These are phyloP conservation scores for Rhodamnia argentea DNA, from an alignment of 345 rosid genomes.

Conservation along the genomic window DNA sequence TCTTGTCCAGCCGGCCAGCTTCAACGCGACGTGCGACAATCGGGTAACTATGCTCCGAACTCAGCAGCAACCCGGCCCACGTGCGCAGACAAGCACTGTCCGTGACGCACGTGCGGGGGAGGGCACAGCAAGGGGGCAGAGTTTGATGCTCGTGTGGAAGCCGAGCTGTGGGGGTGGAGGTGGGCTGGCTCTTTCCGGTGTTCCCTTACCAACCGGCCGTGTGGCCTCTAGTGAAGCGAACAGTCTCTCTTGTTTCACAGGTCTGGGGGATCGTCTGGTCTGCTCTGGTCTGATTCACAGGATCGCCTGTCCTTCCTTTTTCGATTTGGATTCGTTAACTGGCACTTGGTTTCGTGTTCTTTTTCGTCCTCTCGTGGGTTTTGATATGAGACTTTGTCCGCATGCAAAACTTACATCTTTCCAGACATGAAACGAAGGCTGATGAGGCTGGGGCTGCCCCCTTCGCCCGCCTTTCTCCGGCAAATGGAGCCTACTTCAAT, in stretches of 20 bases:
- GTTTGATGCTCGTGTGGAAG: constrained; percentile 1
- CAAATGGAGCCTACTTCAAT: not conserved
- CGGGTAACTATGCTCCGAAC: not conserved
- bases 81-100: not conserved
- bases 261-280: not conserved
- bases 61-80: not conserved
- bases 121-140: not conserved
- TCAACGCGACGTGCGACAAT: not conserved
- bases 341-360: not conserved
- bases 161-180: not conserved
- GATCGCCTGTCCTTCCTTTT: not conserved
- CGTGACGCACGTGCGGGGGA: not conserved
- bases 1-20: not conserved
- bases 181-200: constrained; percentile 7
- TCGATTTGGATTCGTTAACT: not conserved
- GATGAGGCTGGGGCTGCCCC: not conserved
- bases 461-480: constrained; percentile 3
- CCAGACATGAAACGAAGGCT: not conserved
- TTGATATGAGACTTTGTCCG: not conserved
- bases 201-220: constrained; percentile 24
- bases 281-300: not conserved
- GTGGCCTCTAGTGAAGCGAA: not conserved
- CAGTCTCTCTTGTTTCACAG: not conserved
- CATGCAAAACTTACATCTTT: not conserved
- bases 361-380: not conserved